Percentiles rank a stretch among this genome's conserved stretches.
phyloP scores from a whole-genome alignment of 352 stramenopile species.

The Elongisporangium anandrum region DNA sequence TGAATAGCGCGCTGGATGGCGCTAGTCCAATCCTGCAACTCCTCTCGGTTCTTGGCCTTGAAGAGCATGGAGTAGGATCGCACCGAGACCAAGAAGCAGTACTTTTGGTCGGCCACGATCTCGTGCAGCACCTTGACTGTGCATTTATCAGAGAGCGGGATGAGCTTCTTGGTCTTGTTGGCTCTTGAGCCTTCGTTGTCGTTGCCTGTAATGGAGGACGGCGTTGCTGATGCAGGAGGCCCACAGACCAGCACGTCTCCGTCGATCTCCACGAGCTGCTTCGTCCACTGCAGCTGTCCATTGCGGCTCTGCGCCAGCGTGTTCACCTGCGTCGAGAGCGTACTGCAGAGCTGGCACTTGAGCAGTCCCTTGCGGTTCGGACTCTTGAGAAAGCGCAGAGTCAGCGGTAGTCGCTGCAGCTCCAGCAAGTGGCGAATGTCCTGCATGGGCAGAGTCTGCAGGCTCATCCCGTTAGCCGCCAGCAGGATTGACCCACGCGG shows the following conservation, averaged over 20 bases:
- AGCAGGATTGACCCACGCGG: constrained; percentile 54
- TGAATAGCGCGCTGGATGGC: constrained; percentile 67
- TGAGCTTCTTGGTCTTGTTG: constrained; percentile 29
- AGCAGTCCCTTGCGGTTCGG: constrained; percentile 44
- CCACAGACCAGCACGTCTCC: constrained; percentile 57
- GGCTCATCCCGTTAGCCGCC: constrained; percentile 48
- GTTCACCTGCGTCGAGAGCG: constrained; percentile 53
- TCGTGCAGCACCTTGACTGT: constrained; percentile 65
- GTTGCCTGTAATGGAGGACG: constrained; percentile 6
- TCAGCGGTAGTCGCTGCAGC: constrained; percentile 25
- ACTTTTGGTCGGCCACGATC: constrained; percentile 48
- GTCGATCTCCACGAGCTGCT: constrained; percentile 61
- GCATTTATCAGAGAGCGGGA: constrained; percentile 40
- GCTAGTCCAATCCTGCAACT: constrained; percentile 51
- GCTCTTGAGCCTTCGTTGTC: not conserved
- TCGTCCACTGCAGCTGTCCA: constrained; percentile 38
- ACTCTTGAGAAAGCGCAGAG: constrained; percentile 43
- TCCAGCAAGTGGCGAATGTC: constrained; percentile 40
- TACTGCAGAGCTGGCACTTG: constrained; percentile 44
- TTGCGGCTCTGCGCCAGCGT: constrained; percentile 48
- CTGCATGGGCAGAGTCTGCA: constrained; percentile 48
- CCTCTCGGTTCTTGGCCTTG: constrained; percentile 41
- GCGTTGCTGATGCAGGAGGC: constrained; percentile 14
- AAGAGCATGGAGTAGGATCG: constrained; percentile 61
- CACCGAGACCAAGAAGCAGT: constrained; percentile 66